Conservation (phyloP, 2,329 filamentous ascomycete species). For the Xylaria sp. region DNA sequence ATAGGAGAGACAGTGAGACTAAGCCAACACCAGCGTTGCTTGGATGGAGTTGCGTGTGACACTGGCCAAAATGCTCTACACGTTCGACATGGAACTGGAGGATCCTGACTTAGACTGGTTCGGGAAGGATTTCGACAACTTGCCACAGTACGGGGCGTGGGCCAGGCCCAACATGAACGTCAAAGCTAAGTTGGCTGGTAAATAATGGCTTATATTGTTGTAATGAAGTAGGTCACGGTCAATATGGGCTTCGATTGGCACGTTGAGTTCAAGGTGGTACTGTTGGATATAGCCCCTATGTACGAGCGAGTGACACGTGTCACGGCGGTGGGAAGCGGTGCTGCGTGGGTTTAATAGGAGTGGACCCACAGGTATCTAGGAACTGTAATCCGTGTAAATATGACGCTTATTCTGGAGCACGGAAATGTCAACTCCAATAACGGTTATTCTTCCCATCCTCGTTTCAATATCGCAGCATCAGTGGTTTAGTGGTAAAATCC, state of each 20-base stretch:
- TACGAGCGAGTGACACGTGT: too few species aligned
- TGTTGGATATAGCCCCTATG: too few species aligned
- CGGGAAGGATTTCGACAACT: background rate
- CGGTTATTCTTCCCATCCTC: background rate
- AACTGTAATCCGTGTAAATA: background rate
- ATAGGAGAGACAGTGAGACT: slow-evolving; percentile 4
- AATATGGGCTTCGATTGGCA: too few species aligned
- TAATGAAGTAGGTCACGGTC: too few species aligned
- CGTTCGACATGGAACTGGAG: slow-evolving; percentile 6
- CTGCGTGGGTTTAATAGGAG: too few species aligned
- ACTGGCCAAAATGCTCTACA: background rate
- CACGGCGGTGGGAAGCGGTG: too few species aligned
- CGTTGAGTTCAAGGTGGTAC: too few species aligned
- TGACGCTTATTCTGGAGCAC: background rate
- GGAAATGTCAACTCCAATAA: slow-evolving; percentile 2
- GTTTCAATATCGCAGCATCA: slow-evolving; percentile 44
- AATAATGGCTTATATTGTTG: too few species aligned
- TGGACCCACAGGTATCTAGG: too few species aligned
- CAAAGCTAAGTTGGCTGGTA: background rate
- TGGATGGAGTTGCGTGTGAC: slow-evolving; percentile 12
- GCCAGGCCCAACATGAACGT: background rate
- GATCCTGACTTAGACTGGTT: slow-evolving; percentile 23
- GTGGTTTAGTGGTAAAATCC: slow-evolving; percentile 66
- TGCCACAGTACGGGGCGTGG: background rate
- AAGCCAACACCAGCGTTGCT: background rate